These are phyloP conservation scores for Ceratocystis destructans DNA, from an alignment of 2,329 filamentous ascomycete genomes.

Conservation along the genomic window DNA sequence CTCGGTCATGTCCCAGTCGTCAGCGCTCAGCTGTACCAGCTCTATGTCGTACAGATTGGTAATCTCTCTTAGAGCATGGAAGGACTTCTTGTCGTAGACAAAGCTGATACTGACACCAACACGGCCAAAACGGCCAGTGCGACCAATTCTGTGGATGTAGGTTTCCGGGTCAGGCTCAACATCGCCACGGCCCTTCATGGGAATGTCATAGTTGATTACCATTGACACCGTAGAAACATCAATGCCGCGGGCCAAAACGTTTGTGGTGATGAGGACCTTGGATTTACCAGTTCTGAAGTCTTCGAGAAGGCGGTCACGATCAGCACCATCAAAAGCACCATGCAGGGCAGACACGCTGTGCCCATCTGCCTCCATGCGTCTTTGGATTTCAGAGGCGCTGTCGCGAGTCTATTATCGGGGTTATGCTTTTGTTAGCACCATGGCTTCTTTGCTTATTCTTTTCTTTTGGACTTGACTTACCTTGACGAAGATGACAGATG, in stretches of 20 bases:
- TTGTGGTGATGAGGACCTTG: conserved; percentile 96
- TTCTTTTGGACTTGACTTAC: conserved; percentile 33
- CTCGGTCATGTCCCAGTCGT: conserved; percentile 87
- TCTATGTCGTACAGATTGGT: conserved; percentile 66
- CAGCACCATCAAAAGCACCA: conserved; percentile 68
- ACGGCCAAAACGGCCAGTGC: conserved; percentile 90
- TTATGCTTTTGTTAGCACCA: conserved; percentile 3
- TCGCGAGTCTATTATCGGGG: conserved; percentile 51
- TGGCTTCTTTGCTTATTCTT: not conserved
- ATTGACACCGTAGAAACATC: conserved; percentile 85
- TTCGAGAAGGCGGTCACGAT: conserved; percentile 73
- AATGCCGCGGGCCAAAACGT: conserved; percentile 89
- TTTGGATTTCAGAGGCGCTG: conserved; percentile 73
- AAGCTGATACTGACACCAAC: conserved; percentile 94
- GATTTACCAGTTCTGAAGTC: conserved; percentile 74
- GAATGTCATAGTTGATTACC: conserved; percentile 94
- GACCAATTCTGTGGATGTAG: conserved; percentile 93
- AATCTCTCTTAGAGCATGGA: conserved; percentile 65
- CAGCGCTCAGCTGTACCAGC: conserved; percentile 65
- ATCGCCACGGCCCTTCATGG: conserved; percentile 62
- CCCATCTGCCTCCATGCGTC: conserved; percentile 72
- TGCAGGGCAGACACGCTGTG: conserved; percentile 87
- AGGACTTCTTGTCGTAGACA: conserved; percentile 75
- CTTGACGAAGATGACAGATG: conserved; percentile 95
- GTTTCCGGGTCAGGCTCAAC: conserved; percentile 82